Percentiles rank a stretch among this genome's conserved stretches.
Evolutionary conservation across 2,329 filamentous ascomycete species (phyloP).

Genomic region (Lizonia empirigonia): DNA sequence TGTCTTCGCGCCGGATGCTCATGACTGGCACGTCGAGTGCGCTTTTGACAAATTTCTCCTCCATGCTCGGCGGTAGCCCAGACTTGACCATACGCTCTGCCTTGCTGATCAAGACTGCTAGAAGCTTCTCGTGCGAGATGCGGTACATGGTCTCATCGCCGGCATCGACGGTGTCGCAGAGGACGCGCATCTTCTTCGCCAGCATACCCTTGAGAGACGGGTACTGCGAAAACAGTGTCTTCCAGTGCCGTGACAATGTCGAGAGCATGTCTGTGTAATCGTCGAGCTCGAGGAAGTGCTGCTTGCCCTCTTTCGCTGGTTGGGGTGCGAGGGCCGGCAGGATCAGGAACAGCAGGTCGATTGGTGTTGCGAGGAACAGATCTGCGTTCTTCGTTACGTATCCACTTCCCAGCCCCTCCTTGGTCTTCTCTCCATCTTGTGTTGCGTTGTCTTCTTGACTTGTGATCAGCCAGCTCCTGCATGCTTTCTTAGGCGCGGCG

Average conservation of each 20-base stretch:
- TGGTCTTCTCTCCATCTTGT: neutral
- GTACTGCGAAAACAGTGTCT: constrained; percentile 59
- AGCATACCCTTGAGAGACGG: constrained; percentile 53
- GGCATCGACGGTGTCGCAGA: constrained; percentile 83
- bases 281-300: constrained; percentile 70
- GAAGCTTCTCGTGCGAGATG: constrained; percentile 73
- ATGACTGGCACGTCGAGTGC: constrained; percentile 77
- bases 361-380: constrained; percentile 79
- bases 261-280: constrained; percentile 72
- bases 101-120: constrained; percentile 70
- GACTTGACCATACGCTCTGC: constrained; percentile 69
- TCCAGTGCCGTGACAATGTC: constrained; percentile 62
- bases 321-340: constrained; percentile 69
- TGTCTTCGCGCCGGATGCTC: constrained; percentile 66
- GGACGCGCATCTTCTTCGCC: constrained; percentile 67
- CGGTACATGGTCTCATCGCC: constrained; percentile 87
- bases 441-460: constrained; percentile 5
- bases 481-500: constrained; percentile 55
- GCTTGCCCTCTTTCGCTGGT: constrained; percentile 58
- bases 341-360: constrained; percentile 85
- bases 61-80: constrained; percentile 78
- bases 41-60: constrained; percentile 80
- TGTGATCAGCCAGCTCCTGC: constrained; percentile 61
- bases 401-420: constrained; percentile 44
- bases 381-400: constrained; percentile 71